A percentile compares a stretch with the other conserved stretches of the same genome.
Evolutionary conservation across 371 early-diverging fungal genomes (phyloP).

Genomic region (Apophysomyces trapeziformis): DNA sequence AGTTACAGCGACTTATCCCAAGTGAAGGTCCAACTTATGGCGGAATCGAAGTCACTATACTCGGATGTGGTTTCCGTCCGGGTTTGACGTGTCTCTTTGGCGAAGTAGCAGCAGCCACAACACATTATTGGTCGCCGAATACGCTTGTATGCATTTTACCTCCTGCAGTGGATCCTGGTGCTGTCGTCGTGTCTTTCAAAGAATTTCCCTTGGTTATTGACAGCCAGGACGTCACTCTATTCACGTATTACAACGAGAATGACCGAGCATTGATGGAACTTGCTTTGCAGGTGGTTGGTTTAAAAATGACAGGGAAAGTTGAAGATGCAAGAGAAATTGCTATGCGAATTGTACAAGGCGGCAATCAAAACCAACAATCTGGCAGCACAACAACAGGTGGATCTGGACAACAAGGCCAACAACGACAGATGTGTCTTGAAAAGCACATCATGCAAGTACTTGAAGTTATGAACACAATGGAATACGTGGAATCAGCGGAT

Average conservation of each 20-base stretch:
- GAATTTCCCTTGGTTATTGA: conserved; percentile 54
- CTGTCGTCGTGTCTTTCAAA: conserved; percentile 79
- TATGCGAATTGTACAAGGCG: conserved; percentile 74
- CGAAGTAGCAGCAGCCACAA: conserved; percentile 55
- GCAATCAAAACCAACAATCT: conserved; percentile 45
- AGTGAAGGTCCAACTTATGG: conserved; percentile 83
- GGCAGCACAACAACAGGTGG: conserved; percentile 10
- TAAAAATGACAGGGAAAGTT: conserved; percentile 80
- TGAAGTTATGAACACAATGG: conserved; percentile 45
- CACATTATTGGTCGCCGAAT: conserved; percentile 75
- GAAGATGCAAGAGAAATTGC: conserved; percentile 79
- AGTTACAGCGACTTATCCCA: conserved; percentile 68
- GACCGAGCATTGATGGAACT: conserved; percentile 89
- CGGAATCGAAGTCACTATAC: conserved; percentile 82
- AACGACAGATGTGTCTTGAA: conserved; percentile 28
- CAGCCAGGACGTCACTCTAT: conserved; percentile 58
- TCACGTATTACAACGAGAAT: conserved; percentile 70
- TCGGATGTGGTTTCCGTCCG: conserved; percentile 78
- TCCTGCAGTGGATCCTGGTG: conserved; percentile 73
- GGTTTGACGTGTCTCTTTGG: conserved; percentile 70
- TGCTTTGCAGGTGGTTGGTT: conserved; percentile 84
- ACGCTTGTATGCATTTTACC: conserved; percentile 86
- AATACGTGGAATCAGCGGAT: conserved; percentile 37
- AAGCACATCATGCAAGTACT: conserved; percentile 47
- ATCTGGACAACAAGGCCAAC: conserved; percentile 21